A percentile compares a stretch with the other conserved stretches of the same genome.
Conservation (phyloP, 2,329 filamentous ascomycete genomes). For the Diatrype stigma region DNA sequence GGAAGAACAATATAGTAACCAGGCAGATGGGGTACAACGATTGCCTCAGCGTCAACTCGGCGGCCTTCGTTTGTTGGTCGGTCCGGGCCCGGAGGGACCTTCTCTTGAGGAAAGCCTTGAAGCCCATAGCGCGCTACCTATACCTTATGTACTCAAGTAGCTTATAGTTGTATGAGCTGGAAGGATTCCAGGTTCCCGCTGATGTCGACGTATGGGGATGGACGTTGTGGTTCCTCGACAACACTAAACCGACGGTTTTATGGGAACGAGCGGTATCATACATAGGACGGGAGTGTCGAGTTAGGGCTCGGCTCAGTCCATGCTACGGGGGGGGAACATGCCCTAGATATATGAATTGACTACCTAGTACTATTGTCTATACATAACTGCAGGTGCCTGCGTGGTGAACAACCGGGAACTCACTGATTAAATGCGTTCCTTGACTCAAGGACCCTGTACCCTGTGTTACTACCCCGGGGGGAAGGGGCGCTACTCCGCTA, state of each 20-base stretch:
- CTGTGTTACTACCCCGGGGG: background rate
- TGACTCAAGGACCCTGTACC: background rate
- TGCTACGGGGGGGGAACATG: background rate
- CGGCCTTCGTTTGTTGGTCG: slow-evolving; percentile 45
- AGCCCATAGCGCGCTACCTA: slow-evolving; percentile 35
- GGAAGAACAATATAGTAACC: slow-evolving; percentile 62
- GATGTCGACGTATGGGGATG: background rate
- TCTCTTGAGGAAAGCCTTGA: slow-evolving; percentile 40
- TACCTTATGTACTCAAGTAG: no score
- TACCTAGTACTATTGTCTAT: background rate
- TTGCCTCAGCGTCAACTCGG: slow-evolving; percentile 62
- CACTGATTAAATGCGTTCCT: no score
- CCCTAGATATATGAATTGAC: background rate
- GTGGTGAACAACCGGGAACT: no score
- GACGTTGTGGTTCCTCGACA: background rate
- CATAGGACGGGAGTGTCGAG: background rate
- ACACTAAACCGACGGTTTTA: background rate
- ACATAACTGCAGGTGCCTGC: no score
- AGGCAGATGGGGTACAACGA: slow-evolving; percentile 64
- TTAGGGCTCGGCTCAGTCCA: background rate
- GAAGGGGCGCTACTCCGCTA: background rate
- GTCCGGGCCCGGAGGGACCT: slow-evolving; percentile 37
- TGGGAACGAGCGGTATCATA: background rate
- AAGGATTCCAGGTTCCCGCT: slow-evolving; percentile 1
- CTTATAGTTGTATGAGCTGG: background rate